Evolutionary conservation across 192 early-diverging fungal genomes (phyloP).

Genomic region (Coemansia sp.): DNA sequence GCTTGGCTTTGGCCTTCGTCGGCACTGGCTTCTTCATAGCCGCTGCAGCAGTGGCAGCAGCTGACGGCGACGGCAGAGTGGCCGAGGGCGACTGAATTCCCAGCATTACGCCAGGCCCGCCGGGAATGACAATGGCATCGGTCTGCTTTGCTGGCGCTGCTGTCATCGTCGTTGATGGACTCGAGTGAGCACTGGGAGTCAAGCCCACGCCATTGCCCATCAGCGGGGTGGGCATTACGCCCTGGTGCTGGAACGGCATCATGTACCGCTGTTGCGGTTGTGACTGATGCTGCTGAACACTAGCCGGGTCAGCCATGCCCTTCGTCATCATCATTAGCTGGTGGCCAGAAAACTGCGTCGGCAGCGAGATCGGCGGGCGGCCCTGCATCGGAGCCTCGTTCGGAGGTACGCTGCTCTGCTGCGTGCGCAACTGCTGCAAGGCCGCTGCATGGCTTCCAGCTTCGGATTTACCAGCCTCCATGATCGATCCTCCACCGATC

Average conservation of each 20-base stretch:
- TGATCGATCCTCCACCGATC: constrained; percentile 2
- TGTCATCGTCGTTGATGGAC: neutral
- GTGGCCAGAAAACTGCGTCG: neutral
- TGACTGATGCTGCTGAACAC: constrained; percentile 2
- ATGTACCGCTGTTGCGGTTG: constrained; percentile 19
- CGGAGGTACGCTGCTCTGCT: constrained; percentile 3
- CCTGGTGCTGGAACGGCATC: constrained; percentile 15
- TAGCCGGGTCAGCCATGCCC: neutral
- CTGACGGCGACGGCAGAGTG: neutral
- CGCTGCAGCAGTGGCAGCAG: constrained; percentile 20
- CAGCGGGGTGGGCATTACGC: neutral
- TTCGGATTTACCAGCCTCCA: neutral
- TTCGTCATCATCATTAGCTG: constrained; percentile 3
- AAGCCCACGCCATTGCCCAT: neutral
- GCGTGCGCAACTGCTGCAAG: constrained; percentile 4
- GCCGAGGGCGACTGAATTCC: neutral
- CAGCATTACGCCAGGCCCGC: neutral
- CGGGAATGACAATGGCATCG: neutral
- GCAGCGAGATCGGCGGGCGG: neutral
- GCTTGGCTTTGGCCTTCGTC: constrained; percentile 31
- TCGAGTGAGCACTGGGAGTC: neutral
- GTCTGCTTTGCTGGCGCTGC: neutral
- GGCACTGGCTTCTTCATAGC: constrained; percentile 24
- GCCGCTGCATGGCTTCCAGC: neutral
- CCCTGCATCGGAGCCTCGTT: neutral